These are phyloP conservation scores for Phytophthora fragariaefolia DNA, from an alignment of 352 stramenopile genomes.

Conservation along the genomic window DNA sequence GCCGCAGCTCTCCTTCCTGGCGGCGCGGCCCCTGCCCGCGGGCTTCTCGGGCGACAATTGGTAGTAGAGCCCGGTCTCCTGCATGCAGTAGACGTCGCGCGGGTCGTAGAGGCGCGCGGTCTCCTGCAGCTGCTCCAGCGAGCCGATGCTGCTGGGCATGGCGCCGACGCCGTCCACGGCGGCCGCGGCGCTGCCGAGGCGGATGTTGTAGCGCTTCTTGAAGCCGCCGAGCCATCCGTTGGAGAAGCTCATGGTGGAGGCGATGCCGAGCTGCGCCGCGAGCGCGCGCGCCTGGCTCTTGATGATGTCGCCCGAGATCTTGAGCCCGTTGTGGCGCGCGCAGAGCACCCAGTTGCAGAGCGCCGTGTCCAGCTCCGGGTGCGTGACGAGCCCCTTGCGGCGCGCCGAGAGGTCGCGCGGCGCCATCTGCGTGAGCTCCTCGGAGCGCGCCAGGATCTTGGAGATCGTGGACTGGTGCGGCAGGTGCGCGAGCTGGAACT, in stretches of 20 bases:
- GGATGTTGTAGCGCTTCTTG: conserved; percentile 71
- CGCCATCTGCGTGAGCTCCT: conserved; percentile 58
- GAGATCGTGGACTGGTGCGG: conserved; percentile 72
- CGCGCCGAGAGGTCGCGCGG: conserved; percentile 48
- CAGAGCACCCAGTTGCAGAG: conserved; percentile 71
- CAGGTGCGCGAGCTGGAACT: conserved; percentile 63
- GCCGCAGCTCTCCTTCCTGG: conserved; percentile 31
- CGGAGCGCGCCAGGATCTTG: conserved; percentile 58
- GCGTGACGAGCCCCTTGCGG: conserved; percentile 51
- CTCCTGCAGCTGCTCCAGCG: conserved; percentile 47
- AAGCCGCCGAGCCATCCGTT: conserved; percentile 73
- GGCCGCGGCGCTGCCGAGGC: conserved; percentile 39
- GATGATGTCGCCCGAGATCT: conserved; percentile 69
- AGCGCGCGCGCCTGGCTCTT: conserved; percentile 59
- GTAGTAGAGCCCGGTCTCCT: conserved; percentile 60
- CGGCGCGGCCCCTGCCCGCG: conserved; percentile 30
- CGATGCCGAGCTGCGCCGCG: conserved; percentile 46
- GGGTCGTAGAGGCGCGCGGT: conserved; percentile 48
- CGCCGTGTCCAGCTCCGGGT: conserved; percentile 65
- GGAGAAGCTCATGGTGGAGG: conserved; percentile 60
- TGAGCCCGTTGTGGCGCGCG: conserved; percentile 50
- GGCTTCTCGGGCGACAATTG: conserved; percentile 60
- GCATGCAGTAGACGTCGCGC: conserved; percentile 63
- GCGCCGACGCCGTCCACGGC: conserved; percentile 26
- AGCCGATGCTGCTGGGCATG: conserved; percentile 17